These are phyloP conservation scores for Phytophthora capsici DNA, from an alignment of 352 stramenopile genomes.

Conservation along the genomic window DNA sequence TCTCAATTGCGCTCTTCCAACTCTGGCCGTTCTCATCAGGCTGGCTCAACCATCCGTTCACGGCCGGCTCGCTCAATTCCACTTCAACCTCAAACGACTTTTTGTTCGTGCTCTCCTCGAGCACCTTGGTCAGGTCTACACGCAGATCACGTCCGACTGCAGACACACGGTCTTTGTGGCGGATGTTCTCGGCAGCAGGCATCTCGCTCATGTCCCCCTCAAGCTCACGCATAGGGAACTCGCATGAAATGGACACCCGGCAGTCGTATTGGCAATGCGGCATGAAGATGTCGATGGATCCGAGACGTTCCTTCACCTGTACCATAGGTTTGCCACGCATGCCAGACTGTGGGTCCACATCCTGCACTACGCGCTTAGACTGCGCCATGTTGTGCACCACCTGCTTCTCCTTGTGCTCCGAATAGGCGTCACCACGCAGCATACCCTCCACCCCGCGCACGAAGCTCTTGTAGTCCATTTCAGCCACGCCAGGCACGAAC, in stretches of 20 bases:
- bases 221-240: conserved; percentile 69
- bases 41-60: conserved; percentile 82
- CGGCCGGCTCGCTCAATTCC: conserved; percentile 67
- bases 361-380: conserved; percentile 81
- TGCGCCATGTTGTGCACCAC: conserved; percentile 81
- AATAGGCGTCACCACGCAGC: conserved; percentile 73
- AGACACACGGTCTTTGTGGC: conserved; percentile 80
- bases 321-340: conserved; percentile 53
- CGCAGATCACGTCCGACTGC: conserved; percentile 79
- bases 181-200: conserved; percentile 73
- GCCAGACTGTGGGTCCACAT: conserved; percentile 69
- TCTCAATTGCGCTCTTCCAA: conserved; percentile 72
- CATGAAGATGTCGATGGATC: conserved; percentile 88
- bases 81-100: conserved; percentile 82
- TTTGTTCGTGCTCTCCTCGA: conserved; percentile 78
- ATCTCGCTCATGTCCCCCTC: conserved; percentile 65
- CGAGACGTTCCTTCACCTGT: conserved; percentile 85
- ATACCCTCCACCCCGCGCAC: conserved; percentile 68
- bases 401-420: conserved; percentile 80
- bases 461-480: conserved; percentile 77
- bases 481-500: conserved; percentile 77
- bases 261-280: conserved; percentile 87
- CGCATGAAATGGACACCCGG: conserved; percentile 84
- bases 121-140: conserved; percentile 85
- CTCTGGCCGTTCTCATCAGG: conserved; percentile 75